Evolutionary conservation across 1,284 basidiomycete species (phyloP), one percentile per base, ranked within the genome.

Genomic region (Lentinula novae-zelandiae): DNA sequence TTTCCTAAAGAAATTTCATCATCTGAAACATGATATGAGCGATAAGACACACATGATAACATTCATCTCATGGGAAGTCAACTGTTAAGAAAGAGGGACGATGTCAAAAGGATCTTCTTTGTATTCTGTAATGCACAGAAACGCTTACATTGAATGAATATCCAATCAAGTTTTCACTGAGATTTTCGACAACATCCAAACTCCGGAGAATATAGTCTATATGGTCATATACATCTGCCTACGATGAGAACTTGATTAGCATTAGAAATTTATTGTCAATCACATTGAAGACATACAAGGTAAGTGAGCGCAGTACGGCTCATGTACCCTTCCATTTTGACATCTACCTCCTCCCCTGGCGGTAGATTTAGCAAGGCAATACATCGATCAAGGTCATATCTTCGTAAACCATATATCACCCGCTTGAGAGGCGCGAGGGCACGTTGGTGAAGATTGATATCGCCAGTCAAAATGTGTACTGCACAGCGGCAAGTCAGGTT

Each of bases 401-500:
- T 75, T 50, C 87, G 75, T 36, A 90, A 67, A 40, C 86, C 85
- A 66, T 86, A 87, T 20, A 90, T 76, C 65, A 89, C 73, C 0
- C 83, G 83, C 69, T 83, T 87, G 68, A 90, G 81, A 0, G 87
- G 87, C 58, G 83, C 85, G 8, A 89, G 75, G 3, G 86, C 88
- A 13, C 86, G 81, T 70, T 87, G 88, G 68, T 86, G 85, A 61
- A 87, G 72, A 53, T 83, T 85, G 12, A 90, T 76, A 67, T 89
- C 87, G n/a, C 84, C 87, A 40, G 85, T 87, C 15, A 89, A 75
- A 57, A 89, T 87, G 64, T 89, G 87, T 57, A 90, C 86, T 88
- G 58, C 20, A n/a, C 10, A 5, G 7, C 12, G 12, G 6, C 3
- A 10, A 42, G 44, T 52, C 7, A 36, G 31, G 12, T 34, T 15